Evolutionary conservation across 2,329 filamentous ascomycete genomes (phyloP), one percentile per base, ranked within the genome.

Genomic region (Sarocladium brachiariae): DNA sequence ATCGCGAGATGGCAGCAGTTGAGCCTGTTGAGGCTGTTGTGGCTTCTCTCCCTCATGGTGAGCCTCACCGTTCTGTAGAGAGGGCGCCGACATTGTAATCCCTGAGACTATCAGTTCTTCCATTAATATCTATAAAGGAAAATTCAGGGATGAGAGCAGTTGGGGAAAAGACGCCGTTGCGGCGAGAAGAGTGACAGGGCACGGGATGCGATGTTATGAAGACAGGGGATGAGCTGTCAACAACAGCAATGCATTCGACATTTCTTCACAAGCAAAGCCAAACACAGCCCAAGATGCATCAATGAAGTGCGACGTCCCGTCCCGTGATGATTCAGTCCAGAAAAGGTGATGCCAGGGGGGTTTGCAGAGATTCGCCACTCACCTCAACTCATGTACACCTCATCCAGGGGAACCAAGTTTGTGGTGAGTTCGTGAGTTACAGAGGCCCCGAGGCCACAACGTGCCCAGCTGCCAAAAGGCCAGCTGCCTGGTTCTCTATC

Each of bases 361-460:
- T 7, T 4, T 19, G 19, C 19, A n/a, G 16, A 43, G 39, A 43
- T 11, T 27, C 21, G 11, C 7, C 11, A 47, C 43, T 47, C 43
- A 47, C 43, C 43, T 47, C 43, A 33, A 19, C 43, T 47, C 43
- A 47, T 31, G 16, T 33, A 25, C 43, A 33, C 25, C 43, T 47
- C 43, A 47, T 47, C 43, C 24, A 47, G 43, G 43, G 43, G 24
- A 21, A 23, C 24, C 43, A 25, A 33, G 24, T 3, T 43, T 27
- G 19, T 25, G 10, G 8, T 43, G 39, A 43, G 39, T 27, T 43
- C 27, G 39, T 27, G 39, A 43, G 19, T 25, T 11, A 31, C 11
- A 30, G 21, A 33, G 19, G 25, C 14, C 43, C 43, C 43, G 9
- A 9, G 14, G n/a, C 43, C 25, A 19, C 43, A 21, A 18, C 25